Evolutionary conservation across 2,329 filamentous ascomycete genomes (phyloP), one percentile per base, ranked within the genome.

Genomic region (Seiridium unicorne): DNA sequence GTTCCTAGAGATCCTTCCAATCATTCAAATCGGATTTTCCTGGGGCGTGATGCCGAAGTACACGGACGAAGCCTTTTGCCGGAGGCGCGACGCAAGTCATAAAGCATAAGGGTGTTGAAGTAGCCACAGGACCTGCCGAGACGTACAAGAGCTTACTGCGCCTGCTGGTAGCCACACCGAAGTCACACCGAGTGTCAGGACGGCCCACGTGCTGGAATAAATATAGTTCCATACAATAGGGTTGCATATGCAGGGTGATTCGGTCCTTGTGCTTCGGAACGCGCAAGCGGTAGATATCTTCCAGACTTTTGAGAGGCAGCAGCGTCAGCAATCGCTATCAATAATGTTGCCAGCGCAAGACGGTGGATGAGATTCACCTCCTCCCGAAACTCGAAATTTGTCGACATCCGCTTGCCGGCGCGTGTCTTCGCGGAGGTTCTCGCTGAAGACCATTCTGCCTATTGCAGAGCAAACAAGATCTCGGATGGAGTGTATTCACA

Each of bases 391-490:
- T 26, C 18, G 18, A 26, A 26, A 26, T 26, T 26, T 26, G 2
- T 26, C 18, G 18, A 26, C 18, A 26, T 26, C 18, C 2, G 18
- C 18, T 26, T 26, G 18, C 18, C 18, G 18, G 18, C 18, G 18
- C 18, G 18, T 26, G 18, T 26, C 18, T 26, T 26, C 18, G 38
- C 38, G 13, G 38, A 63, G 61, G 26, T 72, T 72, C 58, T 70
- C 68, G 26, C 61, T 71, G 42, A 72, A 71, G 61, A 70, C 68
- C 26, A 66, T 70, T 42, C 61, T 71, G 51, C 65, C 72, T 55
- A 64, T 72, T 44, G 64, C 67, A 6, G 67, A 72, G 55, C 68
- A 72, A 60, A 62, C 70, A 42, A 62, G 71, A 44, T 57, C 51
- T 60, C 65, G 68, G 26, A 60, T 72, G 18, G 62, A 70, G 57